Base-by-base conservation (phyloP, 2,329 filamentous ascomycete species). In the Venturiaceae sp. region DNA sequence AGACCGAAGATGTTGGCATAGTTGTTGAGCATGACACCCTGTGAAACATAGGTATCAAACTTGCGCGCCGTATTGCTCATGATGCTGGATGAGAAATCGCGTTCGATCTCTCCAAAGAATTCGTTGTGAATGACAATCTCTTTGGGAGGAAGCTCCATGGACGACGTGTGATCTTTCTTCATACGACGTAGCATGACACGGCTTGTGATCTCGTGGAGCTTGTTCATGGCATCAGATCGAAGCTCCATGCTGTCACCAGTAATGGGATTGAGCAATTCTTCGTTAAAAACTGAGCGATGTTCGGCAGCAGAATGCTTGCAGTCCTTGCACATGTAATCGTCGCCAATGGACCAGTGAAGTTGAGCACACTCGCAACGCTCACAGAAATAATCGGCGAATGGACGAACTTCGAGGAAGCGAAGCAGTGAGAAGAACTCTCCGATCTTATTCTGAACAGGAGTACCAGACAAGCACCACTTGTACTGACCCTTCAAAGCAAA, bases 1-100 rank as follows among this genome's bases (percentile, higher is more conserved):
- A 99, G 81, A 68, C 92, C 92, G 67, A 99, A 99, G 63, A 99
- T 97, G 71, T 99, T 99, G 75, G 94, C 94, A 65, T 97, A 97
- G 69, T 96, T 96, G 78, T 97, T 80, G 55, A 99, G 81, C 72
- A 99, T 84, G 21, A 97, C 92, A 75, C 91, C 92, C 63, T 91
- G 89, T 19, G 90, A 87, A 37, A 97, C 94, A 64, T 97, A 99
- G 0, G 92, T 97, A 68, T 97, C 90, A 64, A 97, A 99, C 66
- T 91, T 86, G 61, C 94, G 87, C 60, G 86, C 83, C 7, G 89
- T 87, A 68, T 89, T 95, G 16, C 85, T 90, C 90, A 97, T 99
- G 77, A 99, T 95, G 66, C 90, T 96, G 58, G 84, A 84, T 34
- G 92, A 95, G 69, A 99, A 95, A 70, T 99, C 94, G 56, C 92